Evolutionary conservation across 2,329 filamentous ascomycete genomes (phyloP).

Genomic region (Stylonectria norvegica): DNA sequence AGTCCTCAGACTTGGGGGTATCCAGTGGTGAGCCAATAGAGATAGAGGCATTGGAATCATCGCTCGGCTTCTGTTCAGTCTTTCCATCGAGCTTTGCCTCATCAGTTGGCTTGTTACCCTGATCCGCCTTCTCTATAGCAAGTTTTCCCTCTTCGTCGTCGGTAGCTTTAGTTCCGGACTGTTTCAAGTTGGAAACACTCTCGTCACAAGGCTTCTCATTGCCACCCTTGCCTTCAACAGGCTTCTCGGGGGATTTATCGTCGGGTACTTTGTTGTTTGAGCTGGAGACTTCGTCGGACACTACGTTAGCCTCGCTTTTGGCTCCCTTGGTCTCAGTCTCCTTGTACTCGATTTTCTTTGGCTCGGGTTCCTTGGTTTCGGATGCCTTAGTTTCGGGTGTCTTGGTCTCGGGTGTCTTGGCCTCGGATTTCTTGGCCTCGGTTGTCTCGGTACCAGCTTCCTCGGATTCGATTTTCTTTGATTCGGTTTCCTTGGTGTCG

Average conservation of each 20-base stretch:
- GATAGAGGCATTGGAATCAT: constrained; percentile 26
- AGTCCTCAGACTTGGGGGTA: constrained; percentile 32
- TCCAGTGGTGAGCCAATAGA: constrained; percentile 31
- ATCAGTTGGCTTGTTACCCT: constrained; percentile 12
- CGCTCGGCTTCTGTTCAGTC: constrained; percentile 16
- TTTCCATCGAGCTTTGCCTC: constrained; percentile 8
- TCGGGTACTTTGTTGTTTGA: too few species aligned
- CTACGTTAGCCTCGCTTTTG: neutral
- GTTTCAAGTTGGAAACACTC: too few species aligned
- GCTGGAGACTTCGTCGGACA: neutral
- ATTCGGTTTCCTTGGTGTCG: constrained; percentile 16
- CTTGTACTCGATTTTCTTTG: constrained; percentile 4
- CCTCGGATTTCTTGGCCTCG: constrained; percentile 13
- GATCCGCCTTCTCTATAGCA: too few species aligned
- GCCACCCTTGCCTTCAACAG: constrained; percentile 11
- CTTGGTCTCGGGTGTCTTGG: constrained; percentile 18
- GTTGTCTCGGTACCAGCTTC: constrained; percentile 11
- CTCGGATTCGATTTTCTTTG: constrained; percentile 13
- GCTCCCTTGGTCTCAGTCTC: constrained; percentile 1
- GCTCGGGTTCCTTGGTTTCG: constrained; percentile 13
- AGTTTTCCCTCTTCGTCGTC: too few species aligned
- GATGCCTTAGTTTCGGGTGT: constrained; percentile 23
- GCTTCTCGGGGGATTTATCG: constrained; percentile 10
- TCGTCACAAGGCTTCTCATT: constrained; percentile 7
- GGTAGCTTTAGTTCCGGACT: too few species aligned